Evolutionary conservation across 2,329 filamentous ascomycete species (phyloP).

Genomic region (Grosmannia clavigera): DNA sequence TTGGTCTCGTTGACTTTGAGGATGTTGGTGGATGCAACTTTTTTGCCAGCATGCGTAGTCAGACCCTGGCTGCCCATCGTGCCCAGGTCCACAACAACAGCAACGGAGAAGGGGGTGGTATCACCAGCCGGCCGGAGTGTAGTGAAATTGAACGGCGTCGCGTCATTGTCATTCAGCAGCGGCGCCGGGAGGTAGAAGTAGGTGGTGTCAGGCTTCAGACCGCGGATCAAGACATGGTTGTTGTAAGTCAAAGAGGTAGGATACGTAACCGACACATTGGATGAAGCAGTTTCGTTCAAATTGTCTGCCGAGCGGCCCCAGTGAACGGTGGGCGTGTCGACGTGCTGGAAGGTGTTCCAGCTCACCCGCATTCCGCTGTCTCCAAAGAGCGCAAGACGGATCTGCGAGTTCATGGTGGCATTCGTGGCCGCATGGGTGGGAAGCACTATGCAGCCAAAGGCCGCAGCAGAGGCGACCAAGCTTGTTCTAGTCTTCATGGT

Average conservation of each 20-base stretch:
- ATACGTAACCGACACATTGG: conserved; percentile 19
- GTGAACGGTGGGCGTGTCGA: conserved; percentile 17
- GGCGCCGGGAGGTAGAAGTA: conserved; percentile 21
- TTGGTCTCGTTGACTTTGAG: conserved; percentile 8
- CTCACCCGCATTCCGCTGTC: conserved; percentile 15
- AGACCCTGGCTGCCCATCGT: conserved; percentile 11
- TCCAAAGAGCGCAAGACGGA: conserved; percentile 8
- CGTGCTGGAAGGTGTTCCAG: conserved; percentile 22
- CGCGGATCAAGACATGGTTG: conserved; percentile 7
- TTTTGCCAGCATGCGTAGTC: conserved; percentile 3
- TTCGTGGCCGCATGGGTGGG: not conserved
- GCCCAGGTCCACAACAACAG: conserved; percentile 34
- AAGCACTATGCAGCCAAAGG: not conserved
- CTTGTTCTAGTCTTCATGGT: not conserved
- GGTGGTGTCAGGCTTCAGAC: not conserved
- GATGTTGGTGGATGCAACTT: conserved; percentile 2
- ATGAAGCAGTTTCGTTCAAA: conserved; percentile 14
- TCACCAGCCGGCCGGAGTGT: conserved; percentile 25
- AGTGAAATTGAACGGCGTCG: conserved; percentile 20
- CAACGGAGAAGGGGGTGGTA: conserved; percentile 27
- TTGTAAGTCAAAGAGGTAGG: conserved; percentile 21
- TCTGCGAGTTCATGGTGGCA: conserved; percentile 5
- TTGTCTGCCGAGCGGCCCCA: conserved; percentile 16
- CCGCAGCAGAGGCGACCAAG: not conserved
- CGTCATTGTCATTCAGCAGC: not conserved